phyloP scores from a whole-genome alignment of 2,329 filamentous ascomycete genomes.

The Penicillium sp. region DNA sequence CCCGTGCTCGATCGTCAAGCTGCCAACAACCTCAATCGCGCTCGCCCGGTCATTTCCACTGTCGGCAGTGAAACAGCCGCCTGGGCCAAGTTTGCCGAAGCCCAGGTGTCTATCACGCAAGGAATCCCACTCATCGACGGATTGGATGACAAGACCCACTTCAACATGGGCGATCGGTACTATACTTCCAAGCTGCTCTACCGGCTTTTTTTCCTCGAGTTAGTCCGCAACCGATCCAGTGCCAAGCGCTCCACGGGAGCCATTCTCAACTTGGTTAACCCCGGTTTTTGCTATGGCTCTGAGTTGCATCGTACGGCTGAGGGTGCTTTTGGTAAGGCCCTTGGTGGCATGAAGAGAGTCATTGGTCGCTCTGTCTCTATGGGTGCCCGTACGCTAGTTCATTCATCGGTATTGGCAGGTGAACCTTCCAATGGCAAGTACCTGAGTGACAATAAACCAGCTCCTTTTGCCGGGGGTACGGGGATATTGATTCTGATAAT shows the following conservation, averaged over 20 bases:
- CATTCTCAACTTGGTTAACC: not conserved
- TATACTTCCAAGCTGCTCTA: not conserved
- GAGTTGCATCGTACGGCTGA: constrained; percentile 1
- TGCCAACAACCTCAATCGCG: not conserved
- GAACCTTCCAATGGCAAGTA: not conserved
- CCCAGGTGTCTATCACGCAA: not conserved
- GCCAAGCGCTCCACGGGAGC: not conserved
- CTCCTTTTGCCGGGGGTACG: not conserved
- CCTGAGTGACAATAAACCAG: not conserved
- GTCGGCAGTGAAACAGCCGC: constrained; percentile 2
- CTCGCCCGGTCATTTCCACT: not conserved
- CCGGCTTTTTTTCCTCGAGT: not conserved
- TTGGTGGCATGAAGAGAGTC: not conserved
- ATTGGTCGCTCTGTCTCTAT: not conserved
- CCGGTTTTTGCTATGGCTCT: constrained; percentile 1
- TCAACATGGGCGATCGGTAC: constrained; percentile 1
- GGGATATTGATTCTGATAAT: not conserved
- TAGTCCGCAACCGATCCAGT: not conserved
- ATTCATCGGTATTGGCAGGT: not conserved
- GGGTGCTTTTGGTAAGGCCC: not conserved
- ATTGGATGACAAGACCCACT: not conserved
- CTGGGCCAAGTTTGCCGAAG: not conserved
- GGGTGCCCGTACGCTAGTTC: not conserved
- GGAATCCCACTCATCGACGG: not conserved
- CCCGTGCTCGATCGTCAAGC: constrained; percentile 17